These are phyloP conservation scores for Peronosclerospora sorghi DNA, from an alignment of 352 stramenopile genomes.

Conservation along the genomic window DNA sequence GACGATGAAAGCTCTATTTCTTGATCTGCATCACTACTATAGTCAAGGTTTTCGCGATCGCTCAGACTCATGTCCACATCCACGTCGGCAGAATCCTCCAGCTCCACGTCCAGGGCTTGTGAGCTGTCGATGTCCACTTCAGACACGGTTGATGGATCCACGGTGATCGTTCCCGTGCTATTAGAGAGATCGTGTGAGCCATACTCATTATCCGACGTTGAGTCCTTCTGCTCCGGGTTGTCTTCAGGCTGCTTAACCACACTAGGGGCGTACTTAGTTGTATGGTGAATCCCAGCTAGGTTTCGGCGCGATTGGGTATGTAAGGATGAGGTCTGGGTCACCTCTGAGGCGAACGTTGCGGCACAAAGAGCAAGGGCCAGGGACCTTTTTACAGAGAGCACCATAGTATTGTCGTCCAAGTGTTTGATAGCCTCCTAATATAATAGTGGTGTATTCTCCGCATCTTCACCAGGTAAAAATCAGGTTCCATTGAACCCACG, in stretches of 20 bases:
- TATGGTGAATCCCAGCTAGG: slow-evolving; percentile 23
- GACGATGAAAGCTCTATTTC: slow-evolving; percentile 16
- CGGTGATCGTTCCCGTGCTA: slow-evolving; percentile 11
- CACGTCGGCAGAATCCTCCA: slow-evolving; percentile 6
- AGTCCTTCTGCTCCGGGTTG: too few species aligned
- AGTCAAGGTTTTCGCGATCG: slow-evolving; percentile 17
- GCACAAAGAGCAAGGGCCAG: slow-evolving; percentile 21
- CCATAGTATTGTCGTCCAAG: slow-evolving; percentile 19
- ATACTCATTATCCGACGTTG: too few species aligned
- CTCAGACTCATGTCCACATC: slow-evolving; percentile 26
- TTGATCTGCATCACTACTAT: slow-evolving; percentile 14
- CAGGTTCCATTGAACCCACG: too few species aligned
- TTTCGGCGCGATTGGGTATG: slow-evolving; percentile 12
- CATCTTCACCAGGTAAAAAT: too few species aligned
- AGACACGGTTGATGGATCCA: slow-evolving; percentile 11
- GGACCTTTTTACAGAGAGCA: slow-evolving; percentile 29
- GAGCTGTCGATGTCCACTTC: slow-evolving; percentile 18
- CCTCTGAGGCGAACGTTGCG: slow-evolving; percentile 13
- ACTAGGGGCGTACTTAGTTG: slow-evolving; percentile 20
- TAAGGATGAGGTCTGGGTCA: slow-evolving; percentile 13
- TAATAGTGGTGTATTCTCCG: too few species aligned
- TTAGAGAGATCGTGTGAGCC: slow-evolving; percentile 4
- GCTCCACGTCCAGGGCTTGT: slow-evolving; percentile 14
- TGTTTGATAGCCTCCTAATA: too few species aligned
- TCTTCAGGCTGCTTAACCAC: slow-evolving; percentile 14